phyloP scores from a whole-genome alignment of 1,284 basidiomycete species.

The Pseudozyma pruni region DNA sequence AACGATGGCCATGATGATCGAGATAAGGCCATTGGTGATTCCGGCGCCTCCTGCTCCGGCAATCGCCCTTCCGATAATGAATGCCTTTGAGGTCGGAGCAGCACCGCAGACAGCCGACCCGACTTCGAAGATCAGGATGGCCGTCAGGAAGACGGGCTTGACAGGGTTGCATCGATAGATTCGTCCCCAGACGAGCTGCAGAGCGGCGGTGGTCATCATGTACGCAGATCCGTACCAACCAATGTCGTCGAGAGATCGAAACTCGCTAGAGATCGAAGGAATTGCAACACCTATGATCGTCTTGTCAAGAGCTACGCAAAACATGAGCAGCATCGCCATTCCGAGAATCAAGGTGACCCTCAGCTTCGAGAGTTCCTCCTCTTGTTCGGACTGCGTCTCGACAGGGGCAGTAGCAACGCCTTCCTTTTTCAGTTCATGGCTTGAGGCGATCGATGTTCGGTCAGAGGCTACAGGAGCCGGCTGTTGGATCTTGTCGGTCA shows the following conservation, averaged over 20 bases:
- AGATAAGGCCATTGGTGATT: constrained; percentile 70
- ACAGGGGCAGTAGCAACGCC: not conserved
- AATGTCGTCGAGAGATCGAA: constrained; percentile 70
- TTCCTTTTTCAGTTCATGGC: not conserved
- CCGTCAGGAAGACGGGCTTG: constrained; percentile 70
- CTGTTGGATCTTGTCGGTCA: not conserved
- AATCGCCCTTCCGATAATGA: constrained; percentile 72
- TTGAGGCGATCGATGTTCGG: not conserved
- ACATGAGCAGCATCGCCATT: constrained; percentile 18
- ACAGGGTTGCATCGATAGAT: constrained; percentile 68
- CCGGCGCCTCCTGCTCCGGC: constrained; percentile 72
- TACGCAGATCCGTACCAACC: constrained; percentile 71
- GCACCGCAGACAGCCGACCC: constrained; percentile 72
- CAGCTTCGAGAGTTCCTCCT: constrained; percentile 14
- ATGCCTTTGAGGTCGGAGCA: constrained; percentile 69
- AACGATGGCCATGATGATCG: constrained; percentile 69
- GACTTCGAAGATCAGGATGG: constrained; percentile 71
- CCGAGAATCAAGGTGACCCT: constrained; percentile 8
- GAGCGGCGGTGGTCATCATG: constrained; percentile 67
- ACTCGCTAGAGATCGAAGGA: constrained; percentile 69
- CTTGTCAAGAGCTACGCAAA: constrained; percentile 26
- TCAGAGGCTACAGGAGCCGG: not conserved
- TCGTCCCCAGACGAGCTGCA: constrained; percentile 40
- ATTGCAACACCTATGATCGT: constrained; percentile 32
- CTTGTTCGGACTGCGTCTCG: not conserved